A percentile compares a stretch with the other conserved stretches of the same genome.
phyloP scores from a whole-genome alignment of 169 alveolate genomes.

The Cyclospora cayetanensis region DNA sequence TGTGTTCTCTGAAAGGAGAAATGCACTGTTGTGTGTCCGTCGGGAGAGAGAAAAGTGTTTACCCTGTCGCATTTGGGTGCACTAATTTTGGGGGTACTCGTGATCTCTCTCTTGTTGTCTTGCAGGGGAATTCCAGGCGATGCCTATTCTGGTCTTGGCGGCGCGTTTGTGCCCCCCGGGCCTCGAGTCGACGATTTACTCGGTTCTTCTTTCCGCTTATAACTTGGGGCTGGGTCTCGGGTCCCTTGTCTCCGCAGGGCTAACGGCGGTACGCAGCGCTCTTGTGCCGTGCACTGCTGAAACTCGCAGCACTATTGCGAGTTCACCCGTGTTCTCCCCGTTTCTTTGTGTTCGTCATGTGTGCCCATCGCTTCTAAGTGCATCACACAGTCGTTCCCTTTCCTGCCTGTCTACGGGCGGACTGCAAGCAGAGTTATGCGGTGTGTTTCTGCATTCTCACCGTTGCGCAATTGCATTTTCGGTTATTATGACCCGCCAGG shows the following conservation, averaged over 20 bases:
- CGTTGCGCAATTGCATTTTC: background rate
- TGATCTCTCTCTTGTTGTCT: background rate
- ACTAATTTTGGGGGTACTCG: too few relatives aligned
- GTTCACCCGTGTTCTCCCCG: too few relatives aligned
- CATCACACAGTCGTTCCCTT: background rate
- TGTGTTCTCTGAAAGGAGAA: too few relatives aligned
- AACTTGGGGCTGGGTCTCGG: conserved; percentile 86
- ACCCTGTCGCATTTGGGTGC: too few relatives aligned
- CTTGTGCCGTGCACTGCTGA: too few relatives aligned
- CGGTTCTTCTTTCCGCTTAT: conserved; percentile 84
- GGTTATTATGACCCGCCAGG: background rate
- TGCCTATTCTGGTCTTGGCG: conserved; percentile 88
- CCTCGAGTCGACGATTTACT: conserved; percentile 88
- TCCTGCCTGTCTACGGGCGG: background rate
- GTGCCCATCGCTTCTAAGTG: too few relatives aligned
- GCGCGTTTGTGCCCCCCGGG: conserved; percentile 89
- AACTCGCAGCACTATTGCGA: too few relatives aligned
- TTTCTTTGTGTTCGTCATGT: too few relatives aligned
- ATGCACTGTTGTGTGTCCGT: too few relatives aligned
- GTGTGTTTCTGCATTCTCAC: background rate
- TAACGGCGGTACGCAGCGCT: conserved; percentile 76
- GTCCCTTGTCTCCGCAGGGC: conserved; percentile 82
- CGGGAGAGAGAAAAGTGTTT: too few relatives aligned
- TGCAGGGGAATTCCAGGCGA: conserved; percentile 82
- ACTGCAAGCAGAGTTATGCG: background rate